Base-by-base conservation (phyloP, 257 asterid species). In the Haberlea rhodopensis region DNA sequence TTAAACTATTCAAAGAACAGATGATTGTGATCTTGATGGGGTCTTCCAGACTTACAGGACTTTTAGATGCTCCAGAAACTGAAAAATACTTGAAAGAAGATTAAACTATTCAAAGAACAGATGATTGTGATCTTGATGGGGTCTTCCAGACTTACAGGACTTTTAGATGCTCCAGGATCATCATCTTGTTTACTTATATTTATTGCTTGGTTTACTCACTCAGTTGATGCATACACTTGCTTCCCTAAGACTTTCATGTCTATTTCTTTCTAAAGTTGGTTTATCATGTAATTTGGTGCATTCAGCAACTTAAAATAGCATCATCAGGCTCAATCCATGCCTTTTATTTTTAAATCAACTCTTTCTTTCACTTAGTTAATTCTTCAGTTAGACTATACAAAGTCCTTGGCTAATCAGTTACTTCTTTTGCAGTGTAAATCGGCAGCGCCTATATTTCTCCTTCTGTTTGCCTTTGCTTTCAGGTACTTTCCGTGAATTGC, bases 391-490 rank as follows among this genome's bases (percentile, higher is more conserved):
- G 65, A 57, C 68, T 63, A 53, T 60, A 37, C 25, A 29, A 58
- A 40, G 46, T 67, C 63, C 48, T 63, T 31, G 22, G 52, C 58
- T 45, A 61, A 15, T 63, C 27, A 49, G 16, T 45, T 37, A 57
- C 46, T 59, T 34, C n/a, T 24, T 57, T 78, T 82, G 85, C 95
- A 92, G 99, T 92, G 99, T 79, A 92, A 92, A 90, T 90, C 99
- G 24, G 97, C 99, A 16, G 75, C 97, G 63, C n/a, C n/a, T n/a
- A n/a, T n/a, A n/a, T n/a, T n/a, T n/a, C n/a, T n/a, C n/a, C n/a
- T n/a, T n/a, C n/a, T 90, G 43, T 92, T 92, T 59, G 99, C 99
- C 76, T 92, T 92, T 78, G 94, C 96, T 62, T 92, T 92, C 96
- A 90, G 99, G 99, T 92, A 80, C 48, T 72, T 76, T 66, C 75